Percentiles rank a stretch among this genome's conserved stretches.
These are phyloP conservation scores for Chrysosporium queenslandicum DNA, from an alignment of 2,329 filamentous ascomycete species.

Conservation along the genomic window DNA sequence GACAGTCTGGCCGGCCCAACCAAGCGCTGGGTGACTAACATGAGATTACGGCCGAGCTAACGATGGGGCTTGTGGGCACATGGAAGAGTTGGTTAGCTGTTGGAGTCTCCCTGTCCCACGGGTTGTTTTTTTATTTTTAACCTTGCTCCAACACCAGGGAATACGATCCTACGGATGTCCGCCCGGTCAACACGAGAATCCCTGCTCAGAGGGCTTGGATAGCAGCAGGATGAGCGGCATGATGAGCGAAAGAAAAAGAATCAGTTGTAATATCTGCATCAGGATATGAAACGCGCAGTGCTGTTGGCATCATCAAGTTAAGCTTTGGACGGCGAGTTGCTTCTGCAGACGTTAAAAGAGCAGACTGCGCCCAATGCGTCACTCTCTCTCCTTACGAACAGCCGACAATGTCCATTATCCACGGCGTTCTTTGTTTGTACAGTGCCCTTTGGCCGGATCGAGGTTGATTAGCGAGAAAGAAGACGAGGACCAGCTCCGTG, in stretches of 20 bases:
- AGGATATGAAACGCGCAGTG: too few relatives aligned
- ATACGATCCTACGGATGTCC: background rate
- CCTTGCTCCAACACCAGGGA: background rate
- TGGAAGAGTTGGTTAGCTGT: background rate
- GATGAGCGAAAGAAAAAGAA: background rate
- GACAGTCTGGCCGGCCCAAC: background rate
- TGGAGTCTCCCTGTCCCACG: background rate
- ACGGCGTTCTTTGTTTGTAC: background rate
- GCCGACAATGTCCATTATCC: background rate
- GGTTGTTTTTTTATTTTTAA: background rate
- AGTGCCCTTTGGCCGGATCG: too few relatives aligned
- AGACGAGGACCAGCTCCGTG: background rate
- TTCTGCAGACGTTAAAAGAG: too few relatives aligned
- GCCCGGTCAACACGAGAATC: background rate
- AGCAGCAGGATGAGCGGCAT: too few relatives aligned
- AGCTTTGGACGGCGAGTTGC: too few relatives aligned
- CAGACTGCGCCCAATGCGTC: too few relatives aligned
- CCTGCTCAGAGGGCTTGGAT: background rate
- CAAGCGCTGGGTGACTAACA: background rate
- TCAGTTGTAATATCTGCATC: too few relatives aligned
- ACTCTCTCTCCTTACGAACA: too few relatives aligned
- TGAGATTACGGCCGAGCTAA: background rate
- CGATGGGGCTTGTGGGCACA: background rate
- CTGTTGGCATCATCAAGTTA: too few relatives aligned
- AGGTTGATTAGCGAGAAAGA: too few relatives aligned